Conservation (phyloP, 345 rosid genomes). For the Aegle marmelos region DNA sequence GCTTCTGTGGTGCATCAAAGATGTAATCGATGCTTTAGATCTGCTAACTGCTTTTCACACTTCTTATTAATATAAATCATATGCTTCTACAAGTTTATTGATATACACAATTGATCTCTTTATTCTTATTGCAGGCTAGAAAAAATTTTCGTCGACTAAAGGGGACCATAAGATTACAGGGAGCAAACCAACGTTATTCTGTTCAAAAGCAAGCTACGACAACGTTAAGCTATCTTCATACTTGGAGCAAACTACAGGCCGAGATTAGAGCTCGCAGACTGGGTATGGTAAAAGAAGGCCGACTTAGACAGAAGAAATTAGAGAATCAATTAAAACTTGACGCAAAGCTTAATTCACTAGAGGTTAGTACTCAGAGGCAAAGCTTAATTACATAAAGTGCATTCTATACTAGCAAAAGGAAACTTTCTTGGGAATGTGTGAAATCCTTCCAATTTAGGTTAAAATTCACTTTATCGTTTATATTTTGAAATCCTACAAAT, state of each 20-base stretch:
- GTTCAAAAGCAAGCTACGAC: slow-evolving; percentile 62
- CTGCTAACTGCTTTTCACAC: background rate
- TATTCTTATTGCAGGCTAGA: slow-evolving; percentile 57
- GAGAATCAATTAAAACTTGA: slow-evolving; percentile 93
- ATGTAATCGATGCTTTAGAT: slow-evolving; percentile 1
- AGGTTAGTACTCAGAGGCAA: slow-evolving; percentile 56
- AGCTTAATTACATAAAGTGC: too few species aligned
- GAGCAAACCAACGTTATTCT: slow-evolving; percentile 35
- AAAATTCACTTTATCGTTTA: background rate
- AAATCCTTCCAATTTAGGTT: background rate
- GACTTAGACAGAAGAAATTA: slow-evolving; percentile 68
- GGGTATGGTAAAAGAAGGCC: slow-evolving; percentile 77
- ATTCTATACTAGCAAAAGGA: background rate
- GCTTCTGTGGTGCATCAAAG: background rate
- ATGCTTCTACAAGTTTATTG: background rate
- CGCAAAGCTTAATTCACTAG: slow-evolving; percentile 85
- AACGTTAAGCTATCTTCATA: slow-evolving; percentile 67
- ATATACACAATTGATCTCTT: slow-evolving; percentile 1
- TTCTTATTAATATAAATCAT: slow-evolving; percentile 7
- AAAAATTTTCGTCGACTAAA: slow-evolving; percentile 59
- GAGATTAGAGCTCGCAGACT: slow-evolving; percentile 69
- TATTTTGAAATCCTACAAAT: background rate
- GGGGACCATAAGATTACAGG: slow-evolving; percentile 59
- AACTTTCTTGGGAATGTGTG: background rate
- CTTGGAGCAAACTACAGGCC: slow-evolving; percentile 79